Base-by-base conservation (phyloP, 108 stramenopile species). In the Aureococcus anophagefferens region DNA sequence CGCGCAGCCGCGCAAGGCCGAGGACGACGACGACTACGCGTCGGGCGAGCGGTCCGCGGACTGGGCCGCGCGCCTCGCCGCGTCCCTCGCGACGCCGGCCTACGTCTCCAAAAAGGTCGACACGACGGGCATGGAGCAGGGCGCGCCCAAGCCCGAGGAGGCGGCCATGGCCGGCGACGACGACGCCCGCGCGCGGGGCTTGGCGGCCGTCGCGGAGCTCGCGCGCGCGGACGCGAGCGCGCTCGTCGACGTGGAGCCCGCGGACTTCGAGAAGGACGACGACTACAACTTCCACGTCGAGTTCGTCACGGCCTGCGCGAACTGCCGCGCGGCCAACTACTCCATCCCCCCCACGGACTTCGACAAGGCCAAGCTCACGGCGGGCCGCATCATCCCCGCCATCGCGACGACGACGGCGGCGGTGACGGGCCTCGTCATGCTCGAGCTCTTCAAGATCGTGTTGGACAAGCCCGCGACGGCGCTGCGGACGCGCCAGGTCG, bases 331-430 rank as follows among this genome's bases (percentile, higher is more conserved):
- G 16, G 77, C 91, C 73, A 94, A 96, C 81, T 99, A 99, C 81
- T 79, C 81, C 25, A 98, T 98, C 68, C 94, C 95, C 15, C 95
- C 94, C 30, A 94, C 95, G 69, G 98, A 96, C 78, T 90, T 93
- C 45, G 94, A 98, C 84, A 90, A 92, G 25, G 91, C 94, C 17
- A 86, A 95, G 69, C 93, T 90, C 30, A 97, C 97, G 79, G 98
- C 98, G 18, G 98, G 98, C 59, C 90, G 91, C 66, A 98, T 98
- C 81, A 98, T 97, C 74, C 98, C 98, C 25, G 98, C 98, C 33
- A 98, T 98, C 81, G 95, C 98, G 63, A 98, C 98, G 30, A 98
- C 96, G 25, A 98, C 98, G 18, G 96, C 98, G 9, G 81, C 97
- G 71, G 98, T 97, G 64, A 96, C 98, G 0, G 98, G 98, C 62